These are phyloP conservation scores for Tolypocladium cylindrosporum DNA, from an alignment of 2,329 filamentous ascomycete species.

Conservation along the genomic window DNA sequence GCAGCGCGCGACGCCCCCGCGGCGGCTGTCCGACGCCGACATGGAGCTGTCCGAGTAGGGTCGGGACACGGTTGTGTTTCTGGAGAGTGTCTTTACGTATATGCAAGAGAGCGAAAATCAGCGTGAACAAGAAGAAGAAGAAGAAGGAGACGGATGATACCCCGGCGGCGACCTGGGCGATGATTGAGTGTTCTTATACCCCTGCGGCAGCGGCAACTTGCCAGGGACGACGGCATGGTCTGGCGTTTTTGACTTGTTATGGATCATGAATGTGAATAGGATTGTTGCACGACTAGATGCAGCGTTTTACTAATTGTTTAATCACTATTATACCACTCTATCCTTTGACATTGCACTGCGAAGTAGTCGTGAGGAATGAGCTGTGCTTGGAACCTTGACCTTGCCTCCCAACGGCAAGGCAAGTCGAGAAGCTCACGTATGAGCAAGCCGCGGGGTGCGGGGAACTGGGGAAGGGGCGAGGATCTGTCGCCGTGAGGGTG, in stretches of 20 bases:
- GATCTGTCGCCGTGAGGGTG: no score
- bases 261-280: neutral
- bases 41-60: neutral
- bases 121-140: neutral
- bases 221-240: neutral
- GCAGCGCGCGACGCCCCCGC: constrained; percentile 7
- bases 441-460: no score
- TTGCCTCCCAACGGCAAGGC: no score
- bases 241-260: neutral
- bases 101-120: neutral
- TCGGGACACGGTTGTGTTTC: neutral
- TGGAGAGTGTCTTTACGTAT: neutral
- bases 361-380: no score
- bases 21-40: neutral
- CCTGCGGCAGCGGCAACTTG: neutral
- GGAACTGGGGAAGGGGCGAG: no score
- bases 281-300: neutral
- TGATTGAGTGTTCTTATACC: neutral
- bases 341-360: no score
- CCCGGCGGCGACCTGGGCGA: neutral
- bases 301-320: neutral
- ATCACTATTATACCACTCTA: neutral
- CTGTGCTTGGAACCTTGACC: no score
- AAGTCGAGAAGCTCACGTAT: no score
- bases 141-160: neutral